A percentile compares a stretch with the other conserved stretches of the same genome.
phyloP scores from a whole-genome alignment of 2,329 filamentous ascomycete genomes.

The Monosporascus sp. region DNA sequence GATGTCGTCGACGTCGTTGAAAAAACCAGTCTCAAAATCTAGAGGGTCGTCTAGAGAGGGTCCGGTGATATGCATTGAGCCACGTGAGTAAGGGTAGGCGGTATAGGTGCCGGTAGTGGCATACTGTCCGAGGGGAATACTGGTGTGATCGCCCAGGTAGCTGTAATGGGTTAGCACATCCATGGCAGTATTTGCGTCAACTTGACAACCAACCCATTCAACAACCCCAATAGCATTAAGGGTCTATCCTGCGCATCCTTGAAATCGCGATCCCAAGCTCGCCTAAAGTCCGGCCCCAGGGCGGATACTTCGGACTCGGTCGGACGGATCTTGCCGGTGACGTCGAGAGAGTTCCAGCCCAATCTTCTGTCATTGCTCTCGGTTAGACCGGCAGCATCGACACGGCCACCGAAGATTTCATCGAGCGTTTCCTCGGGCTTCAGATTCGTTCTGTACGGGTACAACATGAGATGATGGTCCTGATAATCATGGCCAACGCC shows the following conservation, averaged over 20 bases:
- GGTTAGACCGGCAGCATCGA: neutral
- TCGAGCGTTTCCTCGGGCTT: neutral
- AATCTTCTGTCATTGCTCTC: slow-evolving; percentile 1
- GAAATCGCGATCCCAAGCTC: slow-evolving; percentile 1
- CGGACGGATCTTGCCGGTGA: slow-evolving; percentile 4
- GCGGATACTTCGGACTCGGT: slow-evolving; percentile 1
- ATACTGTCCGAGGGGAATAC: slow-evolving; percentile 1
- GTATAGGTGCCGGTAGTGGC: slow-evolving; percentile 1
- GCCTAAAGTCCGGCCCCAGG: slow-evolving; percentile 1
- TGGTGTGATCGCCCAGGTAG: neutral
- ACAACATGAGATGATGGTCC: slow-evolving; percentile 42
- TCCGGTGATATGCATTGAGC: slow-evolving; percentile 51
- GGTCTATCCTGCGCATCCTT: slow-evolving; percentile 5
- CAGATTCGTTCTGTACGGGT: slow-evolving; percentile 30
- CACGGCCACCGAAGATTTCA: neutral
- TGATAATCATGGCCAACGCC: slow-evolving; percentile 42
- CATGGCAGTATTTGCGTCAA: no score
- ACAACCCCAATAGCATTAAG: slow-evolving; percentile 28
- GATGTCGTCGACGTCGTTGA: slow-evolving; percentile 38
- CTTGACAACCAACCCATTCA: neutral
- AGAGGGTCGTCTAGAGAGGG: slow-evolving; percentile 30
- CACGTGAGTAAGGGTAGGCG: slow-evolving; percentile 6
- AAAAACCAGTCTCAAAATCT: slow-evolving; percentile 52
- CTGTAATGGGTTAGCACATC: neutral
- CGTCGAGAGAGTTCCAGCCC: slow-evolving; percentile 5